Evolutionary conservation across 345 rosid species (phyloP).

Genomic region (Bruguiera parviflora): DNA sequence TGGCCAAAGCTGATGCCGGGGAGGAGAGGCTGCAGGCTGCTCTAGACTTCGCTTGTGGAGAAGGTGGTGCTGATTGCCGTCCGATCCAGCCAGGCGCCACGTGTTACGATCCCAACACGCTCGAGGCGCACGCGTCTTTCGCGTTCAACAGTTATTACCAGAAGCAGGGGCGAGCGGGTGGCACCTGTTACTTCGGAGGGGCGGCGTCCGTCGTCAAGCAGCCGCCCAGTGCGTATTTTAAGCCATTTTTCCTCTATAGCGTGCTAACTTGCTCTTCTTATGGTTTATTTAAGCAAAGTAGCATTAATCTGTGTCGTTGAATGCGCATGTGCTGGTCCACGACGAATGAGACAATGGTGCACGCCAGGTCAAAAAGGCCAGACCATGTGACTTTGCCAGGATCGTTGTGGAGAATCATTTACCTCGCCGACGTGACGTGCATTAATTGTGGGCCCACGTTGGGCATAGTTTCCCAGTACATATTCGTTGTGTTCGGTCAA

Average conservation of each 20-base stretch:
- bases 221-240: conserved; percentile 54
- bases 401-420: conserved; percentile 8
- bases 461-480: neutral
- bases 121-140: conserved; percentile 78
- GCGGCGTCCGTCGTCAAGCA: conserved; percentile 61
- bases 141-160: conserved; percentile 92
- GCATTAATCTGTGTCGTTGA: too few species aligned
- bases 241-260: neutral
- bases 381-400: conserved; percentile 6
- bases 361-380: conserved; percentile 2
- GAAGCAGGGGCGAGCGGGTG: conserved; percentile 53
- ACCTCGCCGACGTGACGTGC: conserved; percentile 8
- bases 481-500: neutral
- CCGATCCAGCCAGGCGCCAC: conserved; percentile 70
- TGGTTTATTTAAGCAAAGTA: neutral
- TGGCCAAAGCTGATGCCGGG: conserved; percentile 45
- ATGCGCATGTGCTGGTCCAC: neutral
- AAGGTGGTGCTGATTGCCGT: conserved; percentile 86
- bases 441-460: neutral
- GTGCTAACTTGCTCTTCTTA: neutral
- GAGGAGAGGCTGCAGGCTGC: conserved; percentile 54
- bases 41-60: conserved; percentile 77
- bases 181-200: conserved; percentile 74
- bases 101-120: conserved; percentile 60
- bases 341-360: neutral